A percentile compares a stretch with the other conserved stretches of the same genome.
Evolutionary conservation across 768 basidiomycete species (phyloP).

Genomic region (Leccinum barrowsii): DNA sequence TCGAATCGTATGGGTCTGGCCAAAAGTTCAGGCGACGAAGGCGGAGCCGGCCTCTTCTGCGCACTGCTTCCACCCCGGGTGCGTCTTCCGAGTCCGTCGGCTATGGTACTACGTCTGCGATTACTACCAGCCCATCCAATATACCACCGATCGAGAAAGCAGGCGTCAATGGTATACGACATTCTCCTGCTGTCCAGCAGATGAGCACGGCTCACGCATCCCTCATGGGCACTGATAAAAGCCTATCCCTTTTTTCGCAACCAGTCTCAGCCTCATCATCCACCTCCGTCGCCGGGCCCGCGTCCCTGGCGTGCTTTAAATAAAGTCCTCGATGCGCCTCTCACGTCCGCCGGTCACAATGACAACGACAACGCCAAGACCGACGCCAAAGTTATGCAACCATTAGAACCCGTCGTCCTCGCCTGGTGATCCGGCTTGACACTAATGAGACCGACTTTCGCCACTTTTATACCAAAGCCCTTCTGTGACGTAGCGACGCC

Average conservation of each 20-base stretch:
- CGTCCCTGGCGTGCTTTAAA: slow-evolving; percentile 16
- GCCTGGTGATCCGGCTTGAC: slow-evolving; percentile 41
- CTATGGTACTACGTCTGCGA: no score
- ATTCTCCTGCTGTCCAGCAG: slow-evolving; percentile 18
- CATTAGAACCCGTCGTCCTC: no score
- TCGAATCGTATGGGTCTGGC: slow-evolving; percentile 14
- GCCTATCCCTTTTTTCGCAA: slow-evolving; percentile 8
- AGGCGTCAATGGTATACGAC: slow-evolving; percentile 12
- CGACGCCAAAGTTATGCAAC: no score
- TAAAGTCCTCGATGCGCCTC: slow-evolving; percentile 17
- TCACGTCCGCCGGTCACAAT: background rate
- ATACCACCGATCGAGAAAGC: slow-evolving; percentile 24
- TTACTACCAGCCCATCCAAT: background rate
- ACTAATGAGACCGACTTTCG: slow-evolving; percentile 30
- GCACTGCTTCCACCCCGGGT: background rate
- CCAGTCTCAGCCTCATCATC: slow-evolving; percentile 22
- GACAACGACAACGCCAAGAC: background rate
- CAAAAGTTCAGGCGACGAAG: slow-evolving; percentile 16
- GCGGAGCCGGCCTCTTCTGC: slow-evolving; percentile 10
- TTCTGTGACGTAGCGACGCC: slow-evolving; percentile 39
- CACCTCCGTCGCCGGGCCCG: slow-evolving; percentile 15
- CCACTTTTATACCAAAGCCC: slow-evolving; percentile 43
- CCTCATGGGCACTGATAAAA: slow-evolving; percentile 11
- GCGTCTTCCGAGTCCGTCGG: background rate
- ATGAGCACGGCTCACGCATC: slow-evolving; percentile 20